Conservation (phyloP, 176 grass and related monocot genomes). For the Tuctoria greenei region DNA sequence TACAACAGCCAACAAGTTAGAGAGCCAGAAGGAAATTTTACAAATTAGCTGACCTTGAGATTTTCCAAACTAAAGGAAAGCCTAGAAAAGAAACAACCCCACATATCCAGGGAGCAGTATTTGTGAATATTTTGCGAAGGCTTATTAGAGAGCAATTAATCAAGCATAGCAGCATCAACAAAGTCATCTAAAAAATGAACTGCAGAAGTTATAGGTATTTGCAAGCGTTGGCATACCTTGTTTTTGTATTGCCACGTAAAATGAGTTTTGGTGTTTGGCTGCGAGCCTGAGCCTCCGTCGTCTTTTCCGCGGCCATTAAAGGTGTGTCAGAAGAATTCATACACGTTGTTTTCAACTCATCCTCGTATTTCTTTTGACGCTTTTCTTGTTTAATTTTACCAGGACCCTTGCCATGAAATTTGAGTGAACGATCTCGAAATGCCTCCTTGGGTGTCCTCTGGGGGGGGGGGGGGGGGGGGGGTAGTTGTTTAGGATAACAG, state of each 20-base stretch:
- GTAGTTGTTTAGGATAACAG: constrained; percentile 9
- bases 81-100: constrained; percentile 3
- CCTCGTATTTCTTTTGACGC: constrained; percentile 69
- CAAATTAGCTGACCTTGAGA: not conserved
- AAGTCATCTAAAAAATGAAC: constrained; percentile 1
- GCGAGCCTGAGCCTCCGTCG: constrained; percentile 81
- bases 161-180: constrained; percentile 3
- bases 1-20: not conserved
- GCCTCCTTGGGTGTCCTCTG: constrained; percentile 95
- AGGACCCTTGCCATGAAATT: constrained; percentile 93
- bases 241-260: constrained; percentile 79
- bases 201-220: not conserved
- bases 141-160: not conserved
- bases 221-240: constrained; percentile 57
- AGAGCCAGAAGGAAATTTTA: not conserved
- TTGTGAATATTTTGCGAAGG: not conserved
- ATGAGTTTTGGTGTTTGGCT: constrained; percentile 79
- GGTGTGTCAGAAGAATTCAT: constrained; percentile 86
- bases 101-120: not conserved
- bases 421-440: constrained; percentile 79
- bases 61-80: constrained; percentile 12
- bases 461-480: not conserved
- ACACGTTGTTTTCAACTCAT: constrained; percentile 80
- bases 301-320: constrained; percentile 74
- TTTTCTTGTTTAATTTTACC: constrained; percentile 94